phyloP scores from a whole-genome alignment of 768 basidiomycete genomes.

The Mycena maculata region DNA sequence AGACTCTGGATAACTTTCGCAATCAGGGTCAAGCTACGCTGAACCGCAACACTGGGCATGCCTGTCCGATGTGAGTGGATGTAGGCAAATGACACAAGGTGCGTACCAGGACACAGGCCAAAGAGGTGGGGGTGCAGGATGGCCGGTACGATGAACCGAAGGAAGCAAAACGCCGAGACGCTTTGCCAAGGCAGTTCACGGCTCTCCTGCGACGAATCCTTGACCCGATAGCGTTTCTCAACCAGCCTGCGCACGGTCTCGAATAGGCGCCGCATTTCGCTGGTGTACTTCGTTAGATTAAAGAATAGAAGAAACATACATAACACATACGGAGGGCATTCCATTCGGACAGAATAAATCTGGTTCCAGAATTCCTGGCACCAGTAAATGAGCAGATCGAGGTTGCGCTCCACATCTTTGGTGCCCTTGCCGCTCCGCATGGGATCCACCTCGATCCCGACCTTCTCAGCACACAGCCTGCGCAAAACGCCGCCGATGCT shows the following conservation, averaged over 20 bases:
- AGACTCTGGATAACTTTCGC: conserved; percentile 92
- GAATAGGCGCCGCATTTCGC: conserved; percentile 80
- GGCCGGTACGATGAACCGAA: conserved; percentile 90
- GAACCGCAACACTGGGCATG: conserved; percentile 71
- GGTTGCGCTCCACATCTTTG: conserved; percentile 74
- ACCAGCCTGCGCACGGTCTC: conserved; percentile 78
- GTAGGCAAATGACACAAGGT: neutral
- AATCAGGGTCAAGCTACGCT: conserved; percentile 85
- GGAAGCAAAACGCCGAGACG: conserved; percentile 90
- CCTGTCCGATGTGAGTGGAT: conserved; percentile 52
- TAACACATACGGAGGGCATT: conserved; percentile 78
- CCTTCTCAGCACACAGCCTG: conserved; percentile 74
- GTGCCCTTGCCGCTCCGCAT: conserved; percentile 68
- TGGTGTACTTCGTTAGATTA: conserved; percentile 42
- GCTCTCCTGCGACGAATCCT: conserved; percentile 56
- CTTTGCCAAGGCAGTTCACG: conserved; percentile 79
- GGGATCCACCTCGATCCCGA: conserved; percentile 88
- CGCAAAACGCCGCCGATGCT: conserved; percentile 81
- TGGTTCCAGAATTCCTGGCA: conserved; percentile 84
- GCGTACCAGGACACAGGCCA: conserved; percentile 77
- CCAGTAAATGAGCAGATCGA: conserved; percentile 80
- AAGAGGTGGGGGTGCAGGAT: conserved; percentile 91
- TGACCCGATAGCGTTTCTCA: conserved; percentile 68
- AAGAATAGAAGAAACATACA: neutral
- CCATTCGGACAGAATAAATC: conserved; percentile 77